Base-by-base conservation (phyloP, 164 flowering plant species). In the Liriodendron chinense region DNA sequence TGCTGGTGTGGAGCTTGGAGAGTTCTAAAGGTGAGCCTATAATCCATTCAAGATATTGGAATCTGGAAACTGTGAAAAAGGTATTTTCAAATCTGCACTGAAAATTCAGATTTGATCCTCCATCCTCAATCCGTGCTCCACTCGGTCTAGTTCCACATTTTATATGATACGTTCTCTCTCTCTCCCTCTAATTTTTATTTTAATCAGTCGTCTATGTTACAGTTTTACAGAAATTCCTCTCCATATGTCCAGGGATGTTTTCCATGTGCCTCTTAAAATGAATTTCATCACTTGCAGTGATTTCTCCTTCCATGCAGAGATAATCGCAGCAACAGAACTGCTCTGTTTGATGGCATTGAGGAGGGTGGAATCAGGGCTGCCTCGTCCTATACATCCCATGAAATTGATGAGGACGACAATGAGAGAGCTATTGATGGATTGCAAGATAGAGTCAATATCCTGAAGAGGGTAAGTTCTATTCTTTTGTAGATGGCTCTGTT, bases 351-450 rank as follows among this genome's bases (percentile, higher is more conserved):
- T 87, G 96, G 90, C 65, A 92, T 94, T 78, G 98, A 94, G 80
- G 98, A 94, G 80, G 98, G 95, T 78, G 97, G 95, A 69, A 89
- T 92, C 70, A 85, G 94, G 84, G 97, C 93, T 24, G 71, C 95
- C 65, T 83, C 96, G 26, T 86, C 92, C 48, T 92, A 90, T 84
- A 79, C 89, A 47, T 84, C 90, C 47, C 91, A 89, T 86, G 97
- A 91, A 50, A 84, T 82, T 68, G 79, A 75, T 71, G 90, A 90
- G 73, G 90, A 75, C 47, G 93, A 87, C 75, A 90, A 93, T 86
- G 98, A 93, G 68, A 87, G 79, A 76, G 90, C 90, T n/a, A 24
- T 92, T 22, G 87, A 90, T 72, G 87, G 83, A 82, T 76, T 91
- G 82, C 89, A 91, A 78, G 98, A 94, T 53, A 84, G 98, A 83